Evolutionary conservation across 495 filamentous ascomycete species (phyloP).

Genomic region (Ascobolus immersus): DNA sequence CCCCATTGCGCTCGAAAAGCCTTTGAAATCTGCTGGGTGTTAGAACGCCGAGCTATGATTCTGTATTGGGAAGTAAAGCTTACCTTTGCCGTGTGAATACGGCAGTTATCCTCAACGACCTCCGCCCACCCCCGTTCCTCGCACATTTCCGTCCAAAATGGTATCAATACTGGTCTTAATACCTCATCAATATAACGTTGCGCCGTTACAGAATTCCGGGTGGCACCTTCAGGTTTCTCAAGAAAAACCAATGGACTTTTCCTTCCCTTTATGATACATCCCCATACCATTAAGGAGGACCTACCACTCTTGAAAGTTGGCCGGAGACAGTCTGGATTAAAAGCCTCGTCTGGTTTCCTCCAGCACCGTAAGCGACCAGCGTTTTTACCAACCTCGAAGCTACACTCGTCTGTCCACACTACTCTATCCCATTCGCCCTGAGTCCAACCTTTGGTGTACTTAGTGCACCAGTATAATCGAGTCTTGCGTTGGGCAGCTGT

Average conservation of each 20-base stretch:
- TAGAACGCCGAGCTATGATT: too few species aligned
- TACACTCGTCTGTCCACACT: slow-evolving; percentile 3
- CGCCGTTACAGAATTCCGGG: too few species aligned
- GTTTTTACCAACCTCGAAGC: background rate
- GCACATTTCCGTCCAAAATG: slow-evolving; percentile 2
- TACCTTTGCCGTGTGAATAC: background rate
- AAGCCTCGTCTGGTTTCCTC: slow-evolving; percentile 1
- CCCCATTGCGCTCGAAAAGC: background rate
- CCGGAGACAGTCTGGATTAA: background rate
- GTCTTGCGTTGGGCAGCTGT: too few species aligned
- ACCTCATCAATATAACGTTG: background rate
- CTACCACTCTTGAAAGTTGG: slow-evolving; percentile 1
- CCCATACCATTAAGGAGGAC: slow-evolving; percentile 1
- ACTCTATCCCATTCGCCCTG: slow-evolving; percentile 1
- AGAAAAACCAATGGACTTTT: background rate
- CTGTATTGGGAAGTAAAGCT: too few species aligned
- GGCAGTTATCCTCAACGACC: slow-evolving; percentile 2
- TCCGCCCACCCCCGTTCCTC: background rate
- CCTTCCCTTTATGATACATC: slow-evolving; percentile 1
- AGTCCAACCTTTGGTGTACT: too few species aligned
- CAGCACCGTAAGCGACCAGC: background rate
- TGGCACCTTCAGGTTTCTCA: slow-evolving; percentile 1
- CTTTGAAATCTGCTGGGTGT: too few species aligned
- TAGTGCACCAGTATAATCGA: too few species aligned
- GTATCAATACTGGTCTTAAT: background rate